These are phyloP conservation scores for Abrus pulchellus DNA, from an alignment of 306 rosid species.

Conservation along the genomic window DNA sequence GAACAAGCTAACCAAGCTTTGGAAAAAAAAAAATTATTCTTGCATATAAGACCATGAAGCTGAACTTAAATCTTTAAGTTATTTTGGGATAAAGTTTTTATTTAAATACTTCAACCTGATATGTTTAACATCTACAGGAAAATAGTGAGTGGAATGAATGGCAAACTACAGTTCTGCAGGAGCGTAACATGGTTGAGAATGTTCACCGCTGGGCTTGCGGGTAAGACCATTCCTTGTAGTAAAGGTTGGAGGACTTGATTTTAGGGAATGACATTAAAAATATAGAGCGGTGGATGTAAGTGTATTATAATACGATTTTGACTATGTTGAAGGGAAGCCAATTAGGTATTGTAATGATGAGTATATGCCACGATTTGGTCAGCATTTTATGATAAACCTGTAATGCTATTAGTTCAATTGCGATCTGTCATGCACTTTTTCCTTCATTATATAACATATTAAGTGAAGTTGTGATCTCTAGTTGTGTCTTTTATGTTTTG, in stretches of 20 bases:
- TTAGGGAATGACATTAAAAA: slow-evolving; percentile 11
- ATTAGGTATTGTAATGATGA: slow-evolving; percentile 3
- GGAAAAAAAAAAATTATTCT: not conserved
- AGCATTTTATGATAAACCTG: not conserved
- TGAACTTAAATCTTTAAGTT: slow-evolving; percentile 26
- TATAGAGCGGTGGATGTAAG: slow-evolving; percentile 4
- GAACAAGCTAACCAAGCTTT: slow-evolving; percentile 11
- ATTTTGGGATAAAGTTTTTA: not conserved
- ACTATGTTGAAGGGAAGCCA: slow-evolving; percentile 1
- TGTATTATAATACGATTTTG: not conserved
- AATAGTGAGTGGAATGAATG: slow-evolving; percentile 88
- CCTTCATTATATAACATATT: slow-evolving; percentile 15
- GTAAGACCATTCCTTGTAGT: slow-evolving; percentile 59
- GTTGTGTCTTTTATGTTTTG: slow-evolving; percentile 1
- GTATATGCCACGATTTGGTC: slow-evolving; percentile 1
- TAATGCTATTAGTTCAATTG: not conserved
- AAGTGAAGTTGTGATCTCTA: slow-evolving; percentile 2
- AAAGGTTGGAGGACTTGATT: slow-evolving; percentile 36
- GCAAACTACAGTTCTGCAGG: slow-evolving; percentile 84
- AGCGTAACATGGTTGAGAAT: slow-evolving; percentile 91
- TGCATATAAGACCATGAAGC: slow-evolving; percentile 31
- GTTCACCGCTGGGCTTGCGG: slow-evolving; percentile 97
- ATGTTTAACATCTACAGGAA: slow-evolving; percentile 65
- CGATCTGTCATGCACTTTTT: slow-evolving; percentile 1
- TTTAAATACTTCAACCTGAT: slow-evolving; percentile 34